Evolutionary conservation across 257 asterid genomes (phyloP).

Genomic region (Solanum phureja): DNA sequence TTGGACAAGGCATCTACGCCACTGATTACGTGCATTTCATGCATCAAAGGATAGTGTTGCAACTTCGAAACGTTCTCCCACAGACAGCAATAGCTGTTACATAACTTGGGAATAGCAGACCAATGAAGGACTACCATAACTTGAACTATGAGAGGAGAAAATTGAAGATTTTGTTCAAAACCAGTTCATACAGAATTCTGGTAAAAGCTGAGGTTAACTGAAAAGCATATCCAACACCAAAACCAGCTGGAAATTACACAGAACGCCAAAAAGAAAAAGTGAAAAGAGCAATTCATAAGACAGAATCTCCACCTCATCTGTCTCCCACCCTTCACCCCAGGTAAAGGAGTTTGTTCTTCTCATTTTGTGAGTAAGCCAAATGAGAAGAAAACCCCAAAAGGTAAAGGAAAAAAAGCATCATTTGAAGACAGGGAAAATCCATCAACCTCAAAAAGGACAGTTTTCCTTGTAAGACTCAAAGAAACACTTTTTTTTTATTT

Average conservation of each 20-base stretch:
- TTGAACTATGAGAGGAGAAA: neutral
- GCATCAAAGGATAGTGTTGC: neutral
- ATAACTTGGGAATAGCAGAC: neutral
- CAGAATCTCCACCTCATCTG: neutral
- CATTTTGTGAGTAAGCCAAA: neutral
- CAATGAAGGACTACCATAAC: neutral
- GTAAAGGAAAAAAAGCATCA: neutral
- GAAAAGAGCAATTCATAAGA: neutral
- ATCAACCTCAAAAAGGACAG: neutral
- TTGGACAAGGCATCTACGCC: neutral
- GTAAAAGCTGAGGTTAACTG: neutral
- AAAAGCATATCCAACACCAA: neutral
- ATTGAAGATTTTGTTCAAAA: neutral
- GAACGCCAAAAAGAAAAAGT: neutral
- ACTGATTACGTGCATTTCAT: neutral
- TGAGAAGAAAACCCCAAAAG: neutral
- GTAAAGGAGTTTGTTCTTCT: neutral
- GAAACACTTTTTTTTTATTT: neutral
- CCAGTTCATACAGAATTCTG: neutral
- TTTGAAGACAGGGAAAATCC: neutral
- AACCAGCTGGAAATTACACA: neutral
- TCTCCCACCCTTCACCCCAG: neutral
- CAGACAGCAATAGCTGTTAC: neutral
- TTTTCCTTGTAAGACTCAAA: neutral
- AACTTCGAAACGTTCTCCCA: neutral